Percentiles rank a stretch among this genome's conserved stretches.
phyloP scores from a whole-genome alignment of 169 alveolate genomes.

The Pseudocohnilembus persalinus region DNA sequence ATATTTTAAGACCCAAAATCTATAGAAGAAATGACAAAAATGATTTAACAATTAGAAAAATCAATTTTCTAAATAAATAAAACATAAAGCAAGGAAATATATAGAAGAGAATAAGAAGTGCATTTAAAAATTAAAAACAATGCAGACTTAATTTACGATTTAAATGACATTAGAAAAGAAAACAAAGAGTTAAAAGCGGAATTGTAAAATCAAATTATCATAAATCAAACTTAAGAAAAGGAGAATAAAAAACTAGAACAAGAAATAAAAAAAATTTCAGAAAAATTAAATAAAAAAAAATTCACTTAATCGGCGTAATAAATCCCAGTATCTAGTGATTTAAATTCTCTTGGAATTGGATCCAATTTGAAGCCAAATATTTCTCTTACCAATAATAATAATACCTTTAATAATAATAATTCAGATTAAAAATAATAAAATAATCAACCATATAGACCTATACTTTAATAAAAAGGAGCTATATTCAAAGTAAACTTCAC shows the following conservation, averaged over 20 bases:
- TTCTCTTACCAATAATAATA: no score
- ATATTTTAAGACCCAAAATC: constrained; percentile 57
- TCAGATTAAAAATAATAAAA: background rate
- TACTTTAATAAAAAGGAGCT: background rate
- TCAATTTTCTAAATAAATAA: constrained; percentile 60
- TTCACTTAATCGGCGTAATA: background rate
- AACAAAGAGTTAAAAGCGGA: constrained; percentile 48
- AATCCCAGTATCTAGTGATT: background rate
- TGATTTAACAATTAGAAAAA: constrained; percentile 66
- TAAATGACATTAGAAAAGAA: constrained; percentile 61
- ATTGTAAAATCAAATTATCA: constrained; percentile 29
- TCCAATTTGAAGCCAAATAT: background rate
- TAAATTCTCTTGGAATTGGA: background rate
- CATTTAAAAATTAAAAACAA: constrained; percentile 71
- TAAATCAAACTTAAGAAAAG: constrained; percentile 36
- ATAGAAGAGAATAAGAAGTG: constrained; percentile 60
- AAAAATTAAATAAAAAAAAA: background rate
- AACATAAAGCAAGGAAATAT: constrained; percentile 60
- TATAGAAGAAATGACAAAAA: constrained; percentile 72
- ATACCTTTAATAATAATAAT: background rate
- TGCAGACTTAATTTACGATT: constrained; percentile 65
- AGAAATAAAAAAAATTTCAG: constrained; percentile 5
- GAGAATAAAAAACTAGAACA: constrained; percentile 17
- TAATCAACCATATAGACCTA: constrained; percentile 3
- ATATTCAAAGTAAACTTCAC: background rate